phyloP scores from a whole-genome alignment of 2,329 filamentous ascomycete genomes.

The Cordyceps farinosa region DNA sequence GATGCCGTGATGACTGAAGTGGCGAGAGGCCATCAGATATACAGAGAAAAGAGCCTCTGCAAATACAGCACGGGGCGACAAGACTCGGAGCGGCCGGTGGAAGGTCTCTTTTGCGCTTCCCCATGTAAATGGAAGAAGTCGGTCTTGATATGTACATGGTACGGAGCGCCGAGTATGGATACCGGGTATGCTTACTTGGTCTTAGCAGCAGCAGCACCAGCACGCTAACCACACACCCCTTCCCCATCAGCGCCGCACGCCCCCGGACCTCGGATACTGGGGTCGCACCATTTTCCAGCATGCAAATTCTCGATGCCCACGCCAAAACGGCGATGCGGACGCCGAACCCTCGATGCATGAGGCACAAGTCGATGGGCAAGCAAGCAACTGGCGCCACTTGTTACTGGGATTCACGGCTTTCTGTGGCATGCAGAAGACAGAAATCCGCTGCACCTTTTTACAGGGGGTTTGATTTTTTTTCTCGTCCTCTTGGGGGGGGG shows the following conservation, averaged over 20 bases:
- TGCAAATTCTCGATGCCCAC: slow-evolving; percentile 8
- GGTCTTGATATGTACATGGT: no score
- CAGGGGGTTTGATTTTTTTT: neutral
- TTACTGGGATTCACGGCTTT: slow-evolving; percentile 1
- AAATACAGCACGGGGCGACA: no score
- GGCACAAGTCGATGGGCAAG: neutral
- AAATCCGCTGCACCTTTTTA: neutral
- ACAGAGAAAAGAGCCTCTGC: no score
- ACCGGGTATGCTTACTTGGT: no score
- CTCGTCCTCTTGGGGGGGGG: neutral
- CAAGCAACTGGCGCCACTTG: neutral
- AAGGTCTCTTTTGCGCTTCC: no score
- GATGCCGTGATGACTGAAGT: no score
- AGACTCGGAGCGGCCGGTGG: no score
- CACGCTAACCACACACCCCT: neutral
- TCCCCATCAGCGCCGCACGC: neutral
- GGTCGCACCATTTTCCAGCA: neutral
- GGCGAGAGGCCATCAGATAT: no score
- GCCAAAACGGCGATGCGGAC: slow-evolving; percentile 1
- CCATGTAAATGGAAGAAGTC: neutral
- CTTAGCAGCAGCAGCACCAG: neutral
- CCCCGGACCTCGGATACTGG: neutral
- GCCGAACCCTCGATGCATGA: slow-evolving; percentile 5
- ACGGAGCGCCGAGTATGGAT: no score
- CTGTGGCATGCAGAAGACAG: slow-evolving; percentile 1